Evolutionary conservation across 257 asterid species (phyloP), one percentile per base, ranked within the genome.

Genomic region (Schizonepeta tenuifolia): DNA sequence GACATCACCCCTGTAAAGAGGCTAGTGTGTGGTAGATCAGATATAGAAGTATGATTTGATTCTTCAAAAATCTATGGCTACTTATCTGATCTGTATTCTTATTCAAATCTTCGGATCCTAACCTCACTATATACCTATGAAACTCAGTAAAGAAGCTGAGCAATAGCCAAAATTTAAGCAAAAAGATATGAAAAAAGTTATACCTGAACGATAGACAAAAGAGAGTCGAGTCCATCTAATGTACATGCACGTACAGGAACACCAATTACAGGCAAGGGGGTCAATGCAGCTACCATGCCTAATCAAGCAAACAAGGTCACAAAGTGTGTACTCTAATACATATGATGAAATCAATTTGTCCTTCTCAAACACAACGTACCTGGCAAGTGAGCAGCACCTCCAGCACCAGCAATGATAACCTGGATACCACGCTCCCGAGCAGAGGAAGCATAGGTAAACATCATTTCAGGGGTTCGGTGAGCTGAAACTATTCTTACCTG

Each of bases 301-400:
- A 69, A 64, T 77, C 54, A 54, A 79, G 64, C 2, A 58, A 73
- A 70, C 54, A 22, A 50, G 44, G 36, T 66, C 56, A 75, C 38
- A 36, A 62, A 72, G 66, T 9, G 31, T 33, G 44, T 38, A 36
- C 57, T 54, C 55, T 18, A 41, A 44, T 0, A 62, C 8, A 43
- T 51, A 62, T 17, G 44, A 55, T 60, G 9, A 54, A 36, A 53
- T 36, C 38, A 47, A 50, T 21, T 74, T 56, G 54, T 40, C 35
- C 50, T 41, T 36, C 35, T 20, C n/a, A 38, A 63, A 60, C 14
- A 75, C 44, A 50, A 26, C 63, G 54, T 18, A 89, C 97, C 97
- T 82, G 99, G 99, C 85, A 94, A 86, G 86, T 94, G 99, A 62
- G 99, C 99, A 4, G 99, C 99, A 71, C 99, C 99, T 71, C 99